Evolutionary conservation across 345 rosid genomes (phyloP).

Genomic region (Linum tenue): DNA sequence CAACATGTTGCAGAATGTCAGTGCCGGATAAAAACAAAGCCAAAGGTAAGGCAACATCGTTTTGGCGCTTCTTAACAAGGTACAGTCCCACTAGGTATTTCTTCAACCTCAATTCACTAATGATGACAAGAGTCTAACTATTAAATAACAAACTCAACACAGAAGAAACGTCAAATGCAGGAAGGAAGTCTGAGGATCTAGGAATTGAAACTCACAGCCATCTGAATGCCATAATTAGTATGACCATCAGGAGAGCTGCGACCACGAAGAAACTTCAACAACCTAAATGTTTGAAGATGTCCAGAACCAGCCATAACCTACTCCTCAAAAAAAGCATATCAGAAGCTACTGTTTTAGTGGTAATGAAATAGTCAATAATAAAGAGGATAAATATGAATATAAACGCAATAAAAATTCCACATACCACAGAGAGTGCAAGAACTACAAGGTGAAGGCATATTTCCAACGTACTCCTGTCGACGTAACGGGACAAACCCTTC

Average conservation of each 20-base stretch:
- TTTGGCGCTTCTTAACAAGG: background rate
- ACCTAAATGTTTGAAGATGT: conserved; percentile 69
- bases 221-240: conserved; percentile 81
- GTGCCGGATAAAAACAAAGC: background rate
- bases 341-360: conserved; percentile 11
- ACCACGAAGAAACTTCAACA: conserved; percentile 73
- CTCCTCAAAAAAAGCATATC: conserved; percentile 14
- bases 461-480: conserved; percentile 90
- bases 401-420: conserved; percentile 8
- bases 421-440: conserved; percentile 84
- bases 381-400: conserved; percentile 5
- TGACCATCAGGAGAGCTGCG: conserved; percentile 76
- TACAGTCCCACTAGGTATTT: no score
- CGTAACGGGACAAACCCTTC: conserved; percentile 66
- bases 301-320: conserved; percentile 99
- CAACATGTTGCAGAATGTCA: background rate
- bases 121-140: background rate
- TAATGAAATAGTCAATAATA: background rate
- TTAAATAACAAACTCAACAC: no score
- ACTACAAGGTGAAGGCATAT: conserved; percentile 80
- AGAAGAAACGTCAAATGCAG: background rate
- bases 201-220: conserved; percentile 54
- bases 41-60: background rate
- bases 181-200: background rate
- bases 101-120: background rate